These are phyloP conservation scores for Apiotrichum gracile DNA, from an alignment of 1,284 basidiomycete genomes.

Conservation along the genomic window DNA sequence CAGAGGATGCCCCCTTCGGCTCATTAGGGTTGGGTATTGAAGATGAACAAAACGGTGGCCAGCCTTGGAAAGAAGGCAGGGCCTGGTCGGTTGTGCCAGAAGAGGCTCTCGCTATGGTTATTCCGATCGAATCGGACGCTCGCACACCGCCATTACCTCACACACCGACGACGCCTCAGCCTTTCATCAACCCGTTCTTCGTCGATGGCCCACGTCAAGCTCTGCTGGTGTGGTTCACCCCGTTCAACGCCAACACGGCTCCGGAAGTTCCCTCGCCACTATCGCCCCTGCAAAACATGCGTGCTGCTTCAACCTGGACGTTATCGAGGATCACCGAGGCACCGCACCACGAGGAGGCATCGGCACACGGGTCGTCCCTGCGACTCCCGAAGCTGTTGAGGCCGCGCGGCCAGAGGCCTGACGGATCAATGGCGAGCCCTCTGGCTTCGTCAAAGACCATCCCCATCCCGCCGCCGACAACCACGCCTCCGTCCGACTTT, in stretches of 20 bases:
- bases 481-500: constrained; percentile 7
- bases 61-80: constrained; percentile 35
- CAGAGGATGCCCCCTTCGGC: constrained; percentile 12
- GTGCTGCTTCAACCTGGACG: constrained; percentile 5
- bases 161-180: constrained; percentile 3
- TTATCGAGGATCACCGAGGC: constrained; percentile 16
- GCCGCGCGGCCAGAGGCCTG: constrained; percentile 20
- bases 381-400: constrained; percentile 40
- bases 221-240: constrained; percentile 45
- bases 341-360: constrained; percentile 10
- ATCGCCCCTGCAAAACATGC: background rate
- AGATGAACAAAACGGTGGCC: constrained; percentile 22
- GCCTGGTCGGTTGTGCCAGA: constrained; percentile 44
- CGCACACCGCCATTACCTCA: background rate
- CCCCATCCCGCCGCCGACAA: constrained; percentile 4
- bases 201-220: constrained; percentile 27
- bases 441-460: constrained; percentile 8
- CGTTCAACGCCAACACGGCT: constrained; percentile 31
- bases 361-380: constrained; percentile 13
- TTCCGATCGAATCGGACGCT: constrained; percentile 29
- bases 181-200: constrained; percentile 24
- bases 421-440: background rate
- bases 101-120: constrained; percentile 45
- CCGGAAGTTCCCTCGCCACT: background rate
- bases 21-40: constrained; percentile 19